phyloP scores from a whole-genome alignment of 768 basidiomycete species.

The Phlegmacium glaucopus region DNA sequence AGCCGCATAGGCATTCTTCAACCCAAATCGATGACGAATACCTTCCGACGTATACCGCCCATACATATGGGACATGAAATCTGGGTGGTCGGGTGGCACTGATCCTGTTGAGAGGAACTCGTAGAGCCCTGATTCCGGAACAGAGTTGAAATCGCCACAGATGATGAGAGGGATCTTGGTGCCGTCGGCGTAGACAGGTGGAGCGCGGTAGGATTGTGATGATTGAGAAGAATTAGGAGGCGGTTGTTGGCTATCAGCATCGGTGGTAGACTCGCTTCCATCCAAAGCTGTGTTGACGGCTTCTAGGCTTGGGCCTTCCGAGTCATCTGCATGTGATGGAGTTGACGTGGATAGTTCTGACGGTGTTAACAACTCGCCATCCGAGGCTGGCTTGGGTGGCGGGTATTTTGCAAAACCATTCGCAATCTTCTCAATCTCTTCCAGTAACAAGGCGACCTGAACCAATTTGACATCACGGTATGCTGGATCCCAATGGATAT shows the following conservation, averaged over 20 bases:
- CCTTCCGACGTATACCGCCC: conserved; percentile 93
- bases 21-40: conserved; percentile 68
- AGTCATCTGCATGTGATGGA: conserved; percentile 16
- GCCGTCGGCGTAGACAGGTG: conserved; percentile 77
- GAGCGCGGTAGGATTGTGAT: conserved; percentile 37
- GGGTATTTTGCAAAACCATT: conserved; percentile 83
- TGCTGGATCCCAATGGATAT: conserved; percentile 90
- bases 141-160: conserved; percentile 95
- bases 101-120: conserved; percentile 80
- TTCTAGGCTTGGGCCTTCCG: conserved; percentile 13
- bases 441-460: conserved; percentile 87
- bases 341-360: conserved; percentile 17
- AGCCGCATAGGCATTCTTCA: conserved; percentile 82
- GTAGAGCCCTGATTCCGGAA: conserved; percentile 84
- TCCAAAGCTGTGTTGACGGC: conserved; percentile 1
- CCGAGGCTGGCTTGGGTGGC: conserved; percentile 41
- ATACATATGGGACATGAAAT: conserved; percentile 90
- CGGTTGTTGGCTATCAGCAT: too few species aligned
- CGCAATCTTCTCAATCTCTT: conserved; percentile 90
- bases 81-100: conserved; percentile 72
- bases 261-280: too few species aligned
- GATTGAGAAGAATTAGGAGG: not conserved
- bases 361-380: conserved; percentile 19
- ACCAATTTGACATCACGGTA: conserved; percentile 97
- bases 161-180: conserved; percentile 88